These are phyloP conservation scores for Pseudogymnoascus sp. DNA, from an alignment of 2,329 filamentous ascomycete species.

Conservation along the genomic window DNA sequence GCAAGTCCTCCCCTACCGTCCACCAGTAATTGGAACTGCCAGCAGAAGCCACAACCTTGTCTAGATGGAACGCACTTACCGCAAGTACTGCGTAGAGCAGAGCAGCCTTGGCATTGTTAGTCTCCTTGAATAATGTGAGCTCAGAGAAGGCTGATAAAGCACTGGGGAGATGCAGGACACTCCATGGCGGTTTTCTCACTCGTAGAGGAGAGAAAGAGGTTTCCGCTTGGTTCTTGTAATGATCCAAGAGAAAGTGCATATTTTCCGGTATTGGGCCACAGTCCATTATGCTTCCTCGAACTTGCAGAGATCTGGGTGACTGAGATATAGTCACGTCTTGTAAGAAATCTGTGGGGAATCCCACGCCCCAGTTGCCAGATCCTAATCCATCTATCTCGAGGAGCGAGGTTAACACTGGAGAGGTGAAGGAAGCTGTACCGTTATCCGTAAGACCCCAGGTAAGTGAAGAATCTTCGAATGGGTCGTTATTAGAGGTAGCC, in stretches of 20 bases:
- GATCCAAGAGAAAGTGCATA: not conserved
- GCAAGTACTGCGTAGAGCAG: conserved; percentile 29
- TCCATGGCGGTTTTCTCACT: conserved; percentile 29
- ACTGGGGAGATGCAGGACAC: conserved; percentile 27
- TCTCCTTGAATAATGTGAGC: conserved; percentile 24
- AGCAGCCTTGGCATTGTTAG: conserved; percentile 29
- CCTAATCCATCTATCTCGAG: too few relatives aligned
- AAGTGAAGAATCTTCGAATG: too few relatives aligned
- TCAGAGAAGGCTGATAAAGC: conserved; percentile 29
- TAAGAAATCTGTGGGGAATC: not conserved
- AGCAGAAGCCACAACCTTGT: conserved; percentile 9
- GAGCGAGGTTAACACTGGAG: too few relatives aligned
- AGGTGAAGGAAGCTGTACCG: too few relatives aligned
- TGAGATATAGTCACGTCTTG: not conserved
- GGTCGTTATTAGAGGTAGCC: too few relatives aligned
- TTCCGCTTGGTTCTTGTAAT: not conserved
- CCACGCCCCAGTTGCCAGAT: too few relatives aligned
- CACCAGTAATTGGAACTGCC: conserved; percentile 23
- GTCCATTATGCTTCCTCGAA: too few relatives aligned
- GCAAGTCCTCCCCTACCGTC: conserved; percentile 22
- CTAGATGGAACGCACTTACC: conserved; percentile 26
- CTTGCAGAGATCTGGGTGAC: too few relatives aligned
- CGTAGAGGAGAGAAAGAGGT: not conserved
- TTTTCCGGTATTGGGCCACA: not conserved
- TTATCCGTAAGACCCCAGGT: too few relatives aligned